Evolutionary conservation across 306 rosid genomes (phyloP), one percentile per base, ranked within the genome.

Genomic region (Prunus mira): DNA sequence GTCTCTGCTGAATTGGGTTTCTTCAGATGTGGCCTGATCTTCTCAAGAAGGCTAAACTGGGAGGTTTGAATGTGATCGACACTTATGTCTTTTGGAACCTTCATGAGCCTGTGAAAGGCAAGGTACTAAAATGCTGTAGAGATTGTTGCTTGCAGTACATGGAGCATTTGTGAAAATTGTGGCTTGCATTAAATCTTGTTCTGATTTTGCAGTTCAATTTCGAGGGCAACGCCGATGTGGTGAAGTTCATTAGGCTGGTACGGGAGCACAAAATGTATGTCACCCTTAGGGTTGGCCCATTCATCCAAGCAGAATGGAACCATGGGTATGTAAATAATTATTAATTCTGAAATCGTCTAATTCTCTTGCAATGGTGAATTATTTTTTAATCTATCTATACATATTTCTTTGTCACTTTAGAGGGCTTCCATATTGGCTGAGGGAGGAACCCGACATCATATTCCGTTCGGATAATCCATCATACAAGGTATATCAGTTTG

Each of bases 221-320:
- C 6, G 74, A 85, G 60, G 98, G 97, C 24, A 87, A 88, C 34
- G 57, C 78, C 8, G 98, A 95, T 72, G 5, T 95, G 49, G 91
- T 95, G 18, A 92, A 90, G 86, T 95, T 88, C 76, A 73, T 95
- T 55, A 88, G 20, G 80, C 66, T 87, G 12, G 10, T 88, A 30
- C 90, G 72, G 27, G 70, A 83, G 50, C 57, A 74, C 58, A 89
- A 89, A 24, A 84, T 95, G 96, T 95, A 67, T 38, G 91, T 73
- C 15, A 88, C 87, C 30, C 89, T 95, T 2, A 83, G 99, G 79
- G 69, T 95, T 77, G 97, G 99, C 0, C 99, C 99, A 54, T 95
- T 95, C 83, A 88, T 95, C 81, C 97, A 95, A 80, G 99, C 97
- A 6, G 99, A 95, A 79, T 95, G 97, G 97, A 95, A 92, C 70